Evolutionary conservation across 306 rosid species (phyloP).

Genomic region (Quercus gilva): DNA sequence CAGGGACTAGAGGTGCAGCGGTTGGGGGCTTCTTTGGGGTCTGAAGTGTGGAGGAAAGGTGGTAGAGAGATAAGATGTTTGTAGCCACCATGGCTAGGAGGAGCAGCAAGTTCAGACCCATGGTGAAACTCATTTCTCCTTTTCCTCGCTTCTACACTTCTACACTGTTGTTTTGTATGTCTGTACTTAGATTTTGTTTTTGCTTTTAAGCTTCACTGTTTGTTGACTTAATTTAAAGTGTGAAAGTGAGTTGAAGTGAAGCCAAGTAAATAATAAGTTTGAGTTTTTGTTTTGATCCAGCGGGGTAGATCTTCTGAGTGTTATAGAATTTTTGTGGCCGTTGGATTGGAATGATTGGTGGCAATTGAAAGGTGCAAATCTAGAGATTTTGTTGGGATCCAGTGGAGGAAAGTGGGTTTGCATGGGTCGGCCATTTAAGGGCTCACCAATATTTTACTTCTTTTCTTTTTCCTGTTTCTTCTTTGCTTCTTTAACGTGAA

Average conservation of each 20-base stretch:
- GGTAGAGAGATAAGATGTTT: conserved; percentile 90
- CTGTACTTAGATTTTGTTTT: conserved; percentile 1
- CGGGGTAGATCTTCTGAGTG: not conserved
- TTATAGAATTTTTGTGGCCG: not conserved
- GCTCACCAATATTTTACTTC: not conserved
- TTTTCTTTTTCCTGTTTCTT: not conserved
- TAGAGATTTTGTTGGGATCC: conserved; percentile 6
- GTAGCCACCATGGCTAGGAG: conserved; percentile 94
- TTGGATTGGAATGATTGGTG: not conserved
- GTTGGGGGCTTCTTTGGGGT: conserved; percentile 44
- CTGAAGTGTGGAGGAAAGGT: conserved; percentile 72
- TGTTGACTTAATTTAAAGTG: conserved; percentile 7
- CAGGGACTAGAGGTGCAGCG: conserved; percentile 54
- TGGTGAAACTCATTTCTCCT: conserved; percentile 65
- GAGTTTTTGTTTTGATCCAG: not conserved
- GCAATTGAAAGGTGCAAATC: conserved; percentile 8
- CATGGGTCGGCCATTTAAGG: not conserved
- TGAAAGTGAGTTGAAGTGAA: not conserved
- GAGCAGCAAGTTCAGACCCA: conserved; percentile 77
- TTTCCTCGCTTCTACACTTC: no score
- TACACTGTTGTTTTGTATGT: not conserved
- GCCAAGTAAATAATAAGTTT: not conserved
- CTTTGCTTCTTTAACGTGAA: not conserved
- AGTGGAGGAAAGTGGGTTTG: not conserved
- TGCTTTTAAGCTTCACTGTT: not conserved